Evolutionary conservation across 2,329 filamentous ascomycete genomes (phyloP), one percentile per base, ranked within the genome.

Genomic region (Exophiala dermatitidis): DNA sequence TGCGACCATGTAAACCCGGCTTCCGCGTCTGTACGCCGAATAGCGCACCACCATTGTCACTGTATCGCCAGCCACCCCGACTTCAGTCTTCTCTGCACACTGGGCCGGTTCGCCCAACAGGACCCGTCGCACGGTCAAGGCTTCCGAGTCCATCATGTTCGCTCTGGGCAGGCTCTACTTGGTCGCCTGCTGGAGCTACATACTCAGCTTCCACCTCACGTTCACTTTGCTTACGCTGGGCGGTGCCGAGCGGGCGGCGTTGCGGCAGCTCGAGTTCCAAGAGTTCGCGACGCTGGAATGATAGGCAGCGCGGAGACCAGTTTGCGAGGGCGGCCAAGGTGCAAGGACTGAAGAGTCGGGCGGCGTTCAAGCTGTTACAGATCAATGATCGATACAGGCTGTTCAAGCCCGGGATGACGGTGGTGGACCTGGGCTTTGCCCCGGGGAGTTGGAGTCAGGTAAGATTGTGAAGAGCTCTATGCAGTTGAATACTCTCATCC

Each of bases 351-450:
- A 96, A 91, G 71, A 94, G 89, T 64, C 82, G 93, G 58, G 93
- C 93, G 29, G 93, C 90, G 0, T 96, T 93, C 70, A 98, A 98
- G 70, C 75, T 98, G 6, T 71, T 96, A 12, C 87, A 96, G 76
- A 87, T 98, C 71, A 86, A 97, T 71, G 74, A 83, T 12, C 88
- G 86, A 64, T 85, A 94, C 69, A 81, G 75, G 47, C 71, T 98
- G 19, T 96, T 98, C 71, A 82, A 77, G 57, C 77, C 74, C 4
- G 87, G 88, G 1, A 86, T 94, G 69, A 95, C 88, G 0, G 85
- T 98, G 1, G 83, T 98, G 48, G 93, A 98, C 71, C 74, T 98
- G 61, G 88, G 89, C 76, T 95, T 86, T 68, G 88, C 88, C 7
- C 84, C 84, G 29, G 84, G 84, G 1, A 81, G 78, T 60, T 88